Evolutionary conservation across 306 rosid species (phyloP).

Genomic region (Cyamopsis tetragonoloba): DNA sequence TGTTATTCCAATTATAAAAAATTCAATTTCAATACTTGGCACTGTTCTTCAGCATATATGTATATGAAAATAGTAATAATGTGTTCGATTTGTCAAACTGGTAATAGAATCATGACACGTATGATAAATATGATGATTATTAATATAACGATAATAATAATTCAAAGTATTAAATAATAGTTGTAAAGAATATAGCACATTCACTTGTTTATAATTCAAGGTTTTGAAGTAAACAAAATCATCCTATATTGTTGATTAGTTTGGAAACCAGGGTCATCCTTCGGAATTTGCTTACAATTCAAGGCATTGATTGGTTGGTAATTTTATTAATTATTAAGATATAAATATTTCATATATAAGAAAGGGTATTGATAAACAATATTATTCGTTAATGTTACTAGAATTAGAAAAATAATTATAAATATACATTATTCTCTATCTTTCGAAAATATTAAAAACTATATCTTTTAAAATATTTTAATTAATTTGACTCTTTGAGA

Average conservation of each 20-base stretch:
- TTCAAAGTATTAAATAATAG: background rate
- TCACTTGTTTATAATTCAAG: too few relatives aligned
- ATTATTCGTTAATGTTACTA: too few relatives aligned
- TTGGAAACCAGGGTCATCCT: background rate
- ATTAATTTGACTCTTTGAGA: too few relatives aligned
- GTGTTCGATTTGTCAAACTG: conserved; percentile 15
- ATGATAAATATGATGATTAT: background rate
- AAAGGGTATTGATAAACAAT: too few relatives aligned
- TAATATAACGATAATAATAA: too few relatives aligned
- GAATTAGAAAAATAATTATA: too few relatives aligned
- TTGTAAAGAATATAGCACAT: background rate
- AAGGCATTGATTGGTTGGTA: background rate
- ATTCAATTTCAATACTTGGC: background rate
- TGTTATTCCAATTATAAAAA: conserved; percentile 28
- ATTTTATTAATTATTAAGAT: too few relatives aligned
- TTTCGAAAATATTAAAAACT: too few relatives aligned
- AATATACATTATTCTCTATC: too few relatives aligned
- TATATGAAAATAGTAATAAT: background rate
- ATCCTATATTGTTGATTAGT: background rate
- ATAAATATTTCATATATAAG: background rate
- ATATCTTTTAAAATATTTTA: too few relatives aligned
- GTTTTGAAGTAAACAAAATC: background rate
- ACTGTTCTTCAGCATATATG: background rate
- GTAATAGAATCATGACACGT: conserved; percentile 36
- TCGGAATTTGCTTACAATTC: background rate